phyloP scores from a whole-genome alignment of 176 grass and related monocot genomes.

The Lolium multiflorum region DNA sequence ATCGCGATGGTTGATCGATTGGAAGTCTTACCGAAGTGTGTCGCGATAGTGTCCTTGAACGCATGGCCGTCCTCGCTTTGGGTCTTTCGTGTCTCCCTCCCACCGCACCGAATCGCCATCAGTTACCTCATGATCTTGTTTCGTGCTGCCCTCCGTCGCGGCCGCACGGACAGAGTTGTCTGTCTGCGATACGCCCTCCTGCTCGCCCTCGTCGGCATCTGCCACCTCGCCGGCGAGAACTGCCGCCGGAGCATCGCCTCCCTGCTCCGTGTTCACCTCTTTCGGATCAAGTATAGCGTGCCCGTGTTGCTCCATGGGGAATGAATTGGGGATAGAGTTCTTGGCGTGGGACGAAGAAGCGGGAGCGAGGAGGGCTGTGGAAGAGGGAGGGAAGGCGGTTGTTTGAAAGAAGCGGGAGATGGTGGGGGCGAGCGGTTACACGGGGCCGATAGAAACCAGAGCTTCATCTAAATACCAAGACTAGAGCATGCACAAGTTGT shows the following conservation, averaged over 20 bases:
- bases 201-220: background rate
- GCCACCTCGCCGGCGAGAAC: background rate
- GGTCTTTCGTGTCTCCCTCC: background rate
- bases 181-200: too few relatives aligned
- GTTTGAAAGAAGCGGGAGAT: background rate
- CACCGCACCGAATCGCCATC: background rate
- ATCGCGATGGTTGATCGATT: too few relatives aligned
- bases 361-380: background rate
- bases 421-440: too few relatives aligned
- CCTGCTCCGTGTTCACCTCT: background rate
- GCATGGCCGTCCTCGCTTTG: background rate
- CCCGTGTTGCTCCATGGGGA: constrained; percentile 21
- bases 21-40: constrained; percentile 8
- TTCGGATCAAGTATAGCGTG: background rate
- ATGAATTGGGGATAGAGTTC: background rate
- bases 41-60: background rate
- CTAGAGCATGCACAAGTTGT: too few relatives aligned
- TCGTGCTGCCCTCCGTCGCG: background rate
- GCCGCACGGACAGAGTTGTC: too few relatives aligned
- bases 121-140: background rate
- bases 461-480: too few relatives aligned
- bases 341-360: background rate
- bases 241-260: background rate
- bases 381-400: background rate
- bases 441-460: too few relatives aligned